These are phyloP conservation scores for Zarea fungicola DNA, from an alignment of 2,329 filamentous ascomycete species.

Conservation along the genomic window DNA sequence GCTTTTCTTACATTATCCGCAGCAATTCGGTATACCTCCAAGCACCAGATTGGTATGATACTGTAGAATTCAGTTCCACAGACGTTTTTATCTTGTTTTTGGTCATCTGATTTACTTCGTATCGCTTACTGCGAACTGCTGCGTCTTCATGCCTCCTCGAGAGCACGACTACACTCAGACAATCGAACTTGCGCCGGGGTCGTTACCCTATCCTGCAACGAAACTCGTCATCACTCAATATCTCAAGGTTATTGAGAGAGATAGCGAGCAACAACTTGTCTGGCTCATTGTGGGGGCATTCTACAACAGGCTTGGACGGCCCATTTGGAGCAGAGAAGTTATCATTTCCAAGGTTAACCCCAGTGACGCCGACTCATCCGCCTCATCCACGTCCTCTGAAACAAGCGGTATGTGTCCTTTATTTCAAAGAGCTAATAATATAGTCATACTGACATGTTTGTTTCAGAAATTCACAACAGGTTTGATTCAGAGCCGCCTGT, in stretches of 20 bases:
- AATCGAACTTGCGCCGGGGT: constrained; percentile 16
- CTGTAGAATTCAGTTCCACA: too few species aligned
- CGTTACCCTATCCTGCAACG: constrained; percentile 38
- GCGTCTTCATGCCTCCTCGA: constrained; percentile 20
- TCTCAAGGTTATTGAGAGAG: not conserved
- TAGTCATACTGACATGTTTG: not conserved
- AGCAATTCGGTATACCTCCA: too few species aligned
- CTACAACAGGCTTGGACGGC: constrained; percentile 35
- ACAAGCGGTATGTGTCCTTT: not conserved
- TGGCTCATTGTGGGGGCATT: constrained; percentile 44
- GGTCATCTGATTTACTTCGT: too few species aligned
- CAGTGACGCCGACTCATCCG: not conserved
- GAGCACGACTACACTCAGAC: constrained; percentile 19
- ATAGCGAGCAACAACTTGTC: constrained; percentile 19
- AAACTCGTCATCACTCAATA: not conserved
- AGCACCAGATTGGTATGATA: too few species aligned
- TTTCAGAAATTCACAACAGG: not conserved
- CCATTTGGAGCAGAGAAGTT: constrained; percentile 43
- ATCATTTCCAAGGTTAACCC: constrained; percentile 27
- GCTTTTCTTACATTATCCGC: too few species aligned
- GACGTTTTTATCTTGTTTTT: too few species aligned
- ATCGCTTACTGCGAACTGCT: too few species aligned
- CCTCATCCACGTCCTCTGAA: not conserved
- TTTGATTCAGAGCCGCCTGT: not conserved
- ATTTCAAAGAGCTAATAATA: too few species aligned